These are phyloP conservation scores for Cladophialophora yegresii DNA, from an alignment of 2,329 filamentous ascomycete species.

Conservation along the genomic window DNA sequence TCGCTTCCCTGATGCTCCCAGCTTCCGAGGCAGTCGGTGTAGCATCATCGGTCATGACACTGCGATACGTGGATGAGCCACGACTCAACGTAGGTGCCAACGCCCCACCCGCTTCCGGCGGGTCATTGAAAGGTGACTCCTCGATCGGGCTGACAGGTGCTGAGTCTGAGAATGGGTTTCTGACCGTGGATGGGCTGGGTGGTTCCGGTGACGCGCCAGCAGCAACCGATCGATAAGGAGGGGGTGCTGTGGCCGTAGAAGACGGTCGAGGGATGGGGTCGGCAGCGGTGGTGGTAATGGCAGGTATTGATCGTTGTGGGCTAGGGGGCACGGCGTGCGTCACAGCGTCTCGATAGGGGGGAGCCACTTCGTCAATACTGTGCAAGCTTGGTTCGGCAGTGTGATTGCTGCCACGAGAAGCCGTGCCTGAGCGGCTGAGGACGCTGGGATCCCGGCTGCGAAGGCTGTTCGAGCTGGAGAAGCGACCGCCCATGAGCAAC, in stretches of 20 bases:
- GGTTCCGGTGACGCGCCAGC: conserved; percentile 8
- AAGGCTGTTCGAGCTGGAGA: conserved; percentile 36
- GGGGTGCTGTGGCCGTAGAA: conserved; percentile 35
- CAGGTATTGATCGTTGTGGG: conserved; percentile 16
- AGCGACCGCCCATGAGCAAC: conserved; percentile 36
- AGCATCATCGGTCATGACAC: conserved; percentile 26
- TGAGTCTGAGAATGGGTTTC: conserved; percentile 35
- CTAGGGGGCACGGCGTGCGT: conserved; percentile 24
- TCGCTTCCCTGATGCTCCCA: conserved; percentile 33
- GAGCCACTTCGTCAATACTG: conserved; percentile 36
- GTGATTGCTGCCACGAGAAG: conserved; percentile 21
- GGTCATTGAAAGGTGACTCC: conserved; percentile 36
- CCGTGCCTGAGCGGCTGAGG: conserved; percentile 22
- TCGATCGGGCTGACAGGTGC: conserved; percentile 34
- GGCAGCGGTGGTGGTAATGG: conserved; percentile 12
- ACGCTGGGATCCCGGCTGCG: conserved; percentile 34
- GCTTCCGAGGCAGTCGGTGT: conserved; percentile 26
- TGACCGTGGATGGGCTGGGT: conserved; percentile 15
- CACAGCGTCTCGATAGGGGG: conserved; percentile 36
- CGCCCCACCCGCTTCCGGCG: conserved; percentile 20
- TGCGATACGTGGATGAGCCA: conserved; percentile 32
- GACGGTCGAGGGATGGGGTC: conserved; percentile 31
- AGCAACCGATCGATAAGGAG: conserved; percentile 30
- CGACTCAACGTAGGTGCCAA: conserved; percentile 26
- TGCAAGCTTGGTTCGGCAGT: conserved; percentile 32